Evolutionary conservation across 2,329 filamentous ascomycete genomes (phyloP), one percentile per base, ranked within the genome.

Genomic region (Ramularia endophylla): DNA sequence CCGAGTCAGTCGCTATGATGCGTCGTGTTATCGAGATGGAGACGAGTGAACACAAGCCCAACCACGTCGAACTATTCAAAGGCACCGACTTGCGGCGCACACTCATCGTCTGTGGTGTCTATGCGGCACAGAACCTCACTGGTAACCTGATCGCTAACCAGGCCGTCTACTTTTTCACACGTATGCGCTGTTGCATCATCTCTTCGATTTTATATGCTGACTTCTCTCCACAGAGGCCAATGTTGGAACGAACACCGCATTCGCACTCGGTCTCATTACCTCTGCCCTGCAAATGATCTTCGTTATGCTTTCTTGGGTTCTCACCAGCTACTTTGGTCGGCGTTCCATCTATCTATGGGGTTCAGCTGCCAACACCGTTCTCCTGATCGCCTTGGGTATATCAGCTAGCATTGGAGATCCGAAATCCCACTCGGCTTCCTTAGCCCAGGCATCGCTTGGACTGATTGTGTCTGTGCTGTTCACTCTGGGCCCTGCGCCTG

Each of bases 391-490:
- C 4, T 75, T 83, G 18, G 80, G 79, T 60, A 65, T 83, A 48
- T 75, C 75, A 1, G 79, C 58, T 45, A 80, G 77, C 5, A 59
- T 77, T 41, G 66, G 42, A 0, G 67, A 43, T 0, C 52, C 70
- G 5, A 54, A 75, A 31, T 66, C 41, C 0, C 66, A 42, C 0
- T 52, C 70, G 5, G 54, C 75, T 32, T 69, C 60, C 37, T 63
- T 73, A 22, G 78, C 79, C 2, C 75, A 80, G 59, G 80, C 80
- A 7, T 75, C 73, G 6, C 65, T 83, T 17, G 80, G 79, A 48
- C 65, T 83, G 38, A 78, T 83, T 51, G 69, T 83, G 55, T 83
- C 80, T 19, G 75, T 84, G 41, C 62, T 81, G 22, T 85, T 81
- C 65, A 75, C 72, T 30, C 60, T 80, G 12, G 77, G 75, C 51